A percentile compares a stretch with the other conserved stretches of the same genome.
phyloP scores from a whole-genome alignment of 176 grass and related monocot genomes.

The Stipa capillata region DNA sequence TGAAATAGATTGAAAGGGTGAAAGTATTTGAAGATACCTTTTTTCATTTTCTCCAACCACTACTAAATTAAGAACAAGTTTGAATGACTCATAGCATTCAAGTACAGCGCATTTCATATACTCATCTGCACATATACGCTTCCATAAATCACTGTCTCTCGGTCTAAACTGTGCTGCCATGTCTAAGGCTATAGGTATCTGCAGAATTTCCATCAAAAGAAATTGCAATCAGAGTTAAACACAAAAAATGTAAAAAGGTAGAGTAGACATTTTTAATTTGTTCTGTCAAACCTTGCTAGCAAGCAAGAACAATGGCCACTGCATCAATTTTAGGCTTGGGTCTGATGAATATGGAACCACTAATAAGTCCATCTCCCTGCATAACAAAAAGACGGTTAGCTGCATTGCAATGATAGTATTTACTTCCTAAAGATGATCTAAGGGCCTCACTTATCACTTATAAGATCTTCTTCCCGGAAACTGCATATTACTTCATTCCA shows the following conservation, averaged over 20 bases:
- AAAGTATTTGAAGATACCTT: constrained; percentile 41
- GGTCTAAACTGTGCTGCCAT: constrained; percentile 91
- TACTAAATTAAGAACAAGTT: constrained; percentile 86
- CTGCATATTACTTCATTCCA: constrained; percentile 97
- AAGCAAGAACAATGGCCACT: constrained; percentile 96
- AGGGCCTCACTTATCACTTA: constrained; percentile 80
- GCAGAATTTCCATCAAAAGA: constrained; percentile 28
- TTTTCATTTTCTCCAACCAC: constrained; percentile 95
- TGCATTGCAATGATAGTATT: neutral
- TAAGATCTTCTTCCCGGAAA: constrained; percentile 93
- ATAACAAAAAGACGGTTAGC: constrained; percentile 19
- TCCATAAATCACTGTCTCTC: constrained; percentile 94
- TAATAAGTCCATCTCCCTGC: constrained; percentile 92
- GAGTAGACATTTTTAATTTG: constrained; percentile 5
- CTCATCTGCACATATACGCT: constrained; percentile 87
- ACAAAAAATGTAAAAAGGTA: neutral
- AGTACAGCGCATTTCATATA: constrained; percentile 98
- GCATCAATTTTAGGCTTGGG: constrained; percentile 86
- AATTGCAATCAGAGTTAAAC: neutral
- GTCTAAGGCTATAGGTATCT: constrained; percentile 96
- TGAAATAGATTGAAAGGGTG: neutral
- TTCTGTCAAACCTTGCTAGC: constrained; percentile 75
- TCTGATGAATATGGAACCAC: constrained; percentile 95
- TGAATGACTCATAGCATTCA: constrained; percentile 96
- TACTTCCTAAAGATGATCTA: constrained; percentile 6